These are phyloP conservation scores for Agaricales sp. DNA, from an alignment of 1,284 basidiomycete species.

Conservation along the genomic window DNA sequence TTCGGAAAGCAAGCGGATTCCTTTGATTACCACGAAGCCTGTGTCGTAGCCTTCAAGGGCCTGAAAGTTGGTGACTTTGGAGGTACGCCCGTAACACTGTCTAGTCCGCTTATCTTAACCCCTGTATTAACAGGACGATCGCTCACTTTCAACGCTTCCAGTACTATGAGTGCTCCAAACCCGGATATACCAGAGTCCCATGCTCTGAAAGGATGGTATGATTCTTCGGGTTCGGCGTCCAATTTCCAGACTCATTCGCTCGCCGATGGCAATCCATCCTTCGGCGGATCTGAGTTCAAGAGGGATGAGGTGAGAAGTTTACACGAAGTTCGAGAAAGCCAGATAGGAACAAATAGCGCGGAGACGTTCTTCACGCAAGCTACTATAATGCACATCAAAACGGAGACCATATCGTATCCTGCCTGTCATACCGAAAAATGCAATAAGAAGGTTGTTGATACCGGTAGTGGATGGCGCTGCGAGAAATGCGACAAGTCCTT, in stretches of 20 bases:
- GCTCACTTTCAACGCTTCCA: constrained; percentile 39
- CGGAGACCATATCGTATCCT: constrained; percentile 83
- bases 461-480: constrained; percentile 70
- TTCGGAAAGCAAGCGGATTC: constrained; percentile 96
- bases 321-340: constrained; percentile 73
- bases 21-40: constrained; percentile 47
- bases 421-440: constrained; percentile 80
- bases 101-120: neutral
- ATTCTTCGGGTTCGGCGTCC: constrained; percentile 50
- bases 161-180: constrained; percentile 12
- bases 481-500: constrained; percentile 86
- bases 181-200: constrained; percentile 51
- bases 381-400: constrained; percentile 85
- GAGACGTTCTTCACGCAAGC: constrained; percentile 82
- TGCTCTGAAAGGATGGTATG: constrained; percentile 87
- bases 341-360: constrained; percentile 72
- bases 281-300: constrained; percentile 39
- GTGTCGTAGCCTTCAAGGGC: constrained; percentile 90
- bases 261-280: constrained; percentile 26
- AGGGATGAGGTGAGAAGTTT: constrained; percentile 69
- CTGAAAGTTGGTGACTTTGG: constrained; percentile 94
- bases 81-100: constrained; percentile 34
- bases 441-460: constrained; percentile 85
- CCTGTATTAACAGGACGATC: neutral
- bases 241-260: constrained; percentile 67